Base-by-base conservation (phyloP, 352 stramenopile species). In the Phytophthora sansomeana region DNA sequence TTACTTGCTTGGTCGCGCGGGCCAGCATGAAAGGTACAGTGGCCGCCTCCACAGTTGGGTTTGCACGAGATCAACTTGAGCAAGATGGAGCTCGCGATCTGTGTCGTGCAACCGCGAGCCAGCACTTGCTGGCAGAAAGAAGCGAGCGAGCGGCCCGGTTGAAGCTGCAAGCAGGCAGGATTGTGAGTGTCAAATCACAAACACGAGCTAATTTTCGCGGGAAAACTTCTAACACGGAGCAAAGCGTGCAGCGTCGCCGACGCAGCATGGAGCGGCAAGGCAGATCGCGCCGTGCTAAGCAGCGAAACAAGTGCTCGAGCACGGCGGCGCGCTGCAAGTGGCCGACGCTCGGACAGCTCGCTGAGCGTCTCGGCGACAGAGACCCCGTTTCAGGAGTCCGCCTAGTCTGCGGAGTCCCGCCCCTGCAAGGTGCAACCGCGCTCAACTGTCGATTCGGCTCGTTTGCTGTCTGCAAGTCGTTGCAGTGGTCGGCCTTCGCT, bases 361-460 rank as follows among this genome's bases (percentile, higher is more conserved):
- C 11, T 13, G 32, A 43, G 36, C 17, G 14, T 43, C 36, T 43
- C 14, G n/a, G 1, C n/a, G 9, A 14, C 11, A 16, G 26, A 17
- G 28, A 17, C 29, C 33, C 30, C 49, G 39, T 66, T 66, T 60
- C 41, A 67, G 41, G 41, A 35, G 8, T 30, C 29, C 42, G 60
- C 6, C 59, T 68, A 48, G 60, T 68, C 43, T 68, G 51, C 44
- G 21, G 39, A 38, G 63, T 66, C 56, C 56, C 63, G 32, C 63
- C 56, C 39, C 63, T 67, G 57, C 56, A 24, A 46, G 39, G 17
- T 50, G 42, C 50, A 68, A 56, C 32, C 51, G 43, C 41, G 28
- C 48, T 59, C 32, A 56, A 66, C 49, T 57, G 53, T 69, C 53
- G 54, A 69, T 58, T 62, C 36, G 57, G 13, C 63, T 58, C 53